Evolutionary conservation across 2,329 filamentous ascomycete species (phyloP), one percentile per base, ranked within the genome.

Genomic region (Trichoderma oligosporum): DNA sequence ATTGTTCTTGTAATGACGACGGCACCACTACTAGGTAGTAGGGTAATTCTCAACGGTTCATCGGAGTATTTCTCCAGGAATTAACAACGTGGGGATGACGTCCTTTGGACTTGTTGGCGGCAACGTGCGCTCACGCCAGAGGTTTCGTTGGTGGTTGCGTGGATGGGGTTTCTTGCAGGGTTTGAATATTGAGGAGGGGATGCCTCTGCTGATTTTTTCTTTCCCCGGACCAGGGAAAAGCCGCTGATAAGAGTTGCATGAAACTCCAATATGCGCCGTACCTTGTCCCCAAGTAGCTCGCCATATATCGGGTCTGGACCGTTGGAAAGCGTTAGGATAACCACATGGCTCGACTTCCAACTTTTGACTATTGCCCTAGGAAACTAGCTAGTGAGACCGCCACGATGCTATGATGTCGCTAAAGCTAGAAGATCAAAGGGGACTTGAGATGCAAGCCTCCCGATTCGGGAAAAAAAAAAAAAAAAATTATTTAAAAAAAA

Each of bases 91-190:
- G 49, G 31, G 38, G 39, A 29, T 7, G 49, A 42, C 14, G 16
- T 16, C 25, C 18, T 20, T 38, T 16, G 31, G 46, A 20, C 16
- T 29, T 16, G n/a, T 41, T 52, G 48, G 48, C 38, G 25, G 48
- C 36, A 53, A 53, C 27, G 49, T 42, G 49, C 38, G 14, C 20
- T 33, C 36, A 29, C 48, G 24, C 49, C 49, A 42, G 38, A 31
- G 27, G 42, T 18, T 16, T 52, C 42, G 49, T 5, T 53, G 36
- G 36, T 31, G 31, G 27, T 14, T 20, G 36, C 35, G 24, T 11
- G 35, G 35, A 39, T 22, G 12, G 35, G 27, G n/a, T 38, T 38
- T 48, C 27, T 16, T 49, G 14, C 46, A 38, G 31, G 22, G 46
- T 38, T 44, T 35, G 46, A 22, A 36, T 16, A 22, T 48, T 49